Percentiles rank a stretch among this genome's conserved stretches.
phyloP scores from a whole-genome alignment of 805 yeast species.

The Cyberlindnera americana region DNA sequence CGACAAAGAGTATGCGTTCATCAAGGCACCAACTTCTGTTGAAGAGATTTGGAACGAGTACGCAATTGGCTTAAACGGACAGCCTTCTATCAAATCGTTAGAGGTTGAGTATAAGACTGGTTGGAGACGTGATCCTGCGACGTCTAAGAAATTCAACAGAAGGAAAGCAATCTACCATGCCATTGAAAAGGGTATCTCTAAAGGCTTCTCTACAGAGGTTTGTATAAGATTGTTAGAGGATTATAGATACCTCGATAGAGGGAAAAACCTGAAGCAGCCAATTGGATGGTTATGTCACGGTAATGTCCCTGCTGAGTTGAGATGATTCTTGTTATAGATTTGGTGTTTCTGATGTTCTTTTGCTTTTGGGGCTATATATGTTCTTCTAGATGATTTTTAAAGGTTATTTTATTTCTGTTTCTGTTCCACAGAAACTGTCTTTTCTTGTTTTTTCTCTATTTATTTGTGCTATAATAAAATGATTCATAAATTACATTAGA shows the following conservation, averaged over 20 bases:
- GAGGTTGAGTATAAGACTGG: conserved; percentile 47
- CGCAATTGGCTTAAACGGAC: conserved; percentile 46
- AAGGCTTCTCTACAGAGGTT: conserved; percentile 41
- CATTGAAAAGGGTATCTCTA: conserved; percentile 44
- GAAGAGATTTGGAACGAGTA: conserved; percentile 57
- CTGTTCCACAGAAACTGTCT: neutral
- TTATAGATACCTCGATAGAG: conserved; percentile 38
- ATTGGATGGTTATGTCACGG: conserved; percentile 42
- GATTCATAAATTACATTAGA: too few species aligned
- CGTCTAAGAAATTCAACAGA: conserved; percentile 49
- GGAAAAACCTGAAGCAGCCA: conserved; percentile 40
- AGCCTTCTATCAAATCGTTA: conserved; percentile 48
- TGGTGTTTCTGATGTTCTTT: neutral
- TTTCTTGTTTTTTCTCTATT: neutral
- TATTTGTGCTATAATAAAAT: too few species aligned
- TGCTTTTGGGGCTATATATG: neutral
- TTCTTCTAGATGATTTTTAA: neutral
- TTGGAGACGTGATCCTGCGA: conserved; percentile 55
- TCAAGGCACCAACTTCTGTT: conserved; percentile 43
- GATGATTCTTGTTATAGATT: conserved; percentile 3
- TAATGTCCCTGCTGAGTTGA: conserved; percentile 33
- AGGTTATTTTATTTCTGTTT: neutral
- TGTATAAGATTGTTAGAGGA: conserved; percentile 46
- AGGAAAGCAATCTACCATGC: conserved; percentile 53
- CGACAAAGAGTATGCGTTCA: conserved; percentile 34